Evolutionary conservation across 2,329 filamentous ascomycete species (phyloP).

Genomic region (Colletotrichum viniferum): DNA sequence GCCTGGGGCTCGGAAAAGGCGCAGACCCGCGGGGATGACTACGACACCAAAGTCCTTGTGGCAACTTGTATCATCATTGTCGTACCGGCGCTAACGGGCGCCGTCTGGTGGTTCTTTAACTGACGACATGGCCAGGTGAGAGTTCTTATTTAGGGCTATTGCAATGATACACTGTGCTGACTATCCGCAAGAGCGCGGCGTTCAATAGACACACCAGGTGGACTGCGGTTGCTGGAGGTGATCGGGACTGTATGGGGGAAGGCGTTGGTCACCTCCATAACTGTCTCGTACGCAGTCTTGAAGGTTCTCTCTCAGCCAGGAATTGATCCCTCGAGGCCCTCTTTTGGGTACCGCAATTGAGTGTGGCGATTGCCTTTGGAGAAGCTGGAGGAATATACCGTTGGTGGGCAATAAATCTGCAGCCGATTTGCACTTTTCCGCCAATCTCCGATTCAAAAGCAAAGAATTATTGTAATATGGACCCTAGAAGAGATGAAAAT

Average conservation of each 20-base stretch:
- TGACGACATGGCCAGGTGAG: not conserved
- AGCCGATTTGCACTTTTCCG: not conserved
- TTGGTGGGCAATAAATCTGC: too few relatives aligned
- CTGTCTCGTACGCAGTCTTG: too few relatives aligned
- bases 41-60: not conserved
- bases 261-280: not conserved
- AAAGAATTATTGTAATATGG: accelerated
- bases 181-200: not conserved
- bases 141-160: accelerated
- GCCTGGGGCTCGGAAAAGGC: not conserved
- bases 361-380: accelerated
- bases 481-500: not conserved
- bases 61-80: not conserved
- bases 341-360: accelerated
- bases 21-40: not conserved
- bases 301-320: too few relatives aligned
- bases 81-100: not conserved
- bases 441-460: not conserved
- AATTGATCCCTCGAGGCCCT: not conserved
- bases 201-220: not conserved
- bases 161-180: not conserved
- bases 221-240: not conserved
- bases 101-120: not conserved
- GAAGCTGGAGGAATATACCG: not conserved
- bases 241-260: not conserved